Evolutionary conservation across 306 rosid genomes (phyloP).

Genomic region (Vigna angularis): DNA sequence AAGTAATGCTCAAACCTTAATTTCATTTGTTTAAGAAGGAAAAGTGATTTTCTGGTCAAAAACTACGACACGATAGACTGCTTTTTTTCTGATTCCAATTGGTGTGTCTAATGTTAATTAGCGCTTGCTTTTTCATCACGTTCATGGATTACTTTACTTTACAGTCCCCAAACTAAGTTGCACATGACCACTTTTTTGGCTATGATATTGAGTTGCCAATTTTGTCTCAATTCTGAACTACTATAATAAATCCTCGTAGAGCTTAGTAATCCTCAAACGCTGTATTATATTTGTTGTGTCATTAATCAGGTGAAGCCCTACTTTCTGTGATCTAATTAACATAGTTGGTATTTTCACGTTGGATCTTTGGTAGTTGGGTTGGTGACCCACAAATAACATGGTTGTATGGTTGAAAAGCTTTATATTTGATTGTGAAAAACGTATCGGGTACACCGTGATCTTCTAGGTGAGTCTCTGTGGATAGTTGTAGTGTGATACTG

Average conservation of each 20-base stretch:
- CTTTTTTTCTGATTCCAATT: slow-evolving; percentile 22
- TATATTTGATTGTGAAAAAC: neutral
- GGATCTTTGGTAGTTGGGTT: slow-evolving; percentile 14
- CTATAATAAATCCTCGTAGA: neutral
- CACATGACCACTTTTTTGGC: neutral
- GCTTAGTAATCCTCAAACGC: too few relatives aligned
- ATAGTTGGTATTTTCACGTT: neutral
- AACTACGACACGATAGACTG: neutral
- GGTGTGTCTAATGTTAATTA: neutral
- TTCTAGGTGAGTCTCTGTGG: too few relatives aligned
- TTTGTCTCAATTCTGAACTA: slow-evolving; percentile 1
- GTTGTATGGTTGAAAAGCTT: neutral
- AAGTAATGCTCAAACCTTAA: slow-evolving; percentile 57
- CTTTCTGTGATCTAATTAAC: too few relatives aligned
- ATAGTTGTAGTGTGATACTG: too few relatives aligned
- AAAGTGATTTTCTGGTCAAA: slow-evolving; percentile 13
- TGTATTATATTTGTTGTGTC: too few relatives aligned
- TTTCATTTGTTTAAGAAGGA: neutral
- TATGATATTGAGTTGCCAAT: neutral
- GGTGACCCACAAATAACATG: slow-evolving; percentile 3
- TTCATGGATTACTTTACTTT: too few relatives aligned
- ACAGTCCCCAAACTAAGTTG: neutral
- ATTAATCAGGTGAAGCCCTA: too few relatives aligned
- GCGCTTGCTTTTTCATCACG: slow-evolving; percentile 2
- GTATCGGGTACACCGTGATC: too few relatives aligned